Evolutionary conservation across 169 alveolate genomes (phyloP), one percentile per base, ranked within the genome.

Genomic region (Plasmodium coatneyi): DNA sequence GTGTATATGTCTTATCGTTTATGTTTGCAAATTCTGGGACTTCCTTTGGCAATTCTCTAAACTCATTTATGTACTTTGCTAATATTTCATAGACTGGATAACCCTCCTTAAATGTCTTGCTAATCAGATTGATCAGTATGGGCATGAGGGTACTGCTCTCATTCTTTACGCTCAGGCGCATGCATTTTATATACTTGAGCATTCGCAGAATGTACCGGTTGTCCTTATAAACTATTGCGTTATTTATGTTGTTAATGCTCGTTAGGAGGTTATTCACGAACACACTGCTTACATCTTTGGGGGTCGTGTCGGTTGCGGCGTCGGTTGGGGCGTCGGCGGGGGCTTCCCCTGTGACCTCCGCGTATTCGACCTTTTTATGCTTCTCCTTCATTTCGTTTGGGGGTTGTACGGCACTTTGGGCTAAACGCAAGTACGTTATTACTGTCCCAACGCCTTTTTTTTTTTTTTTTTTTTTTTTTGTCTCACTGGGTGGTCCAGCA

Each of bases 171-270:
- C 82, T 87, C 49, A 87, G 25, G 12, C 93, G 22, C 80, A 87
- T 78, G 30, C 71, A n/a, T 56, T 87, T 87, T 0, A 87, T 87
- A 87, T 87, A 78, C 46, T 87, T 87, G 39, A 87, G 80, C 93
- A 87, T 87, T 6, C 93, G 86, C 3, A 87, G 7, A 19, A 87
- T 87, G 81, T 78, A 79, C 54, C 93, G 79, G n/a, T 87, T 87
- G 52, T 87, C 93, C 70, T 54, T 87, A 71, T 78, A 76, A 6
- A 87, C 71, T 25, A 87, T 78, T 30, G 93, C 72, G 46, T 78
- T 87, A 41, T 71, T 76, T 1, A 87, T 87, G 30, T 87, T 54
- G 71, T 87, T 87, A 19, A 87, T 79, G 52, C 93, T 87, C n/a
- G 70, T 43, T 22, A 87, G 43, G 16, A 87, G 70, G 71, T 87